Evolutionary conservation across 345 rosid species (phyloP).

Genomic region (Passiflora organensis): DNA sequence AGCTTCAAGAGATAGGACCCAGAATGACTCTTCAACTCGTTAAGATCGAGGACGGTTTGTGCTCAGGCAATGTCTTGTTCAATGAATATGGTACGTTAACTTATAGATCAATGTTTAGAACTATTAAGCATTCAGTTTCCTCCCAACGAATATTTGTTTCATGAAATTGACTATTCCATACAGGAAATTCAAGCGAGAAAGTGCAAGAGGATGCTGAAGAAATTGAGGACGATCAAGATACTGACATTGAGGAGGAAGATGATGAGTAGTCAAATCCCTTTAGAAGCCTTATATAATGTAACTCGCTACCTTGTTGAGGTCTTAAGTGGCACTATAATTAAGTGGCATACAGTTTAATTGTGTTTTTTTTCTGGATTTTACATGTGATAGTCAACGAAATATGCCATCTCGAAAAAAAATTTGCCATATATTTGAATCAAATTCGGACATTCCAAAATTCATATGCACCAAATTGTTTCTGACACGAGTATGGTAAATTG

Average conservation of each 20-base stretch:
- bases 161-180: neutral
- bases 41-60: constrained; percentile 83
- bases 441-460: too few relatives aligned
- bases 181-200: constrained; percentile 12
- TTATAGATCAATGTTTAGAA: neutral
- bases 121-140: neutral
- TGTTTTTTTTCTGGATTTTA: too few relatives aligned
- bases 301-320: too few relatives aligned
- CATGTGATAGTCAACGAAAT: too few relatives aligned
- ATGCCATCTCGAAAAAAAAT: too few relatives aligned
- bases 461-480: too few relatives aligned
- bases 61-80: constrained; percentile 76
- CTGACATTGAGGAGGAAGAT: constrained; percentile 11
- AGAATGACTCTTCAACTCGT: constrained; percentile 77
- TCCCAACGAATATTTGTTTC: neutral
- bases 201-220: constrained; percentile 4
- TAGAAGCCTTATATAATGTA: too few relatives aligned
- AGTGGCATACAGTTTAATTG: too few relatives aligned
- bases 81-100: constrained; percentile 25
- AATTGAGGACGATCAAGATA: neutral
- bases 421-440: too few relatives aligned
- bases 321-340: too few relatives aligned
- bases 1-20: constrained; percentile 93
- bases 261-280: constrained; percentile 2
- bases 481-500: too few relatives aligned